These are phyloP conservation scores for Rhododendron molle DNA, from an alignment of 148 eudicot species.

Conservation along the genomic window DNA sequence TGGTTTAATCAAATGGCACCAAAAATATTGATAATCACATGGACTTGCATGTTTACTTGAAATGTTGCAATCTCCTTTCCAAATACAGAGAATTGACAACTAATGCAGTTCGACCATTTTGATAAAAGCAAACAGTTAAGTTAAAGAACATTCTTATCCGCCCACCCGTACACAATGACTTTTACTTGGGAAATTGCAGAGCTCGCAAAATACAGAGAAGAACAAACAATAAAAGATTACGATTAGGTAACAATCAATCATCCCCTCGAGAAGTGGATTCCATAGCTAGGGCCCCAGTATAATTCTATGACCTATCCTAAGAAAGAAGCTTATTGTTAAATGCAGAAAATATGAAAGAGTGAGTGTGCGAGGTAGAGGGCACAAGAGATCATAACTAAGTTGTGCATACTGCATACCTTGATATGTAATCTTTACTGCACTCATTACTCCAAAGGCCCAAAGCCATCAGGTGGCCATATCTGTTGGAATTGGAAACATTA, in stretches of 20 bases:
- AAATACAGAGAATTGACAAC: background rate
- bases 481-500: slow-evolving; percentile 6
- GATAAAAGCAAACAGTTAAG: background rate
- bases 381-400: background rate
- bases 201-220: background rate
- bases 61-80: background rate
- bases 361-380: too few relatives aligned
- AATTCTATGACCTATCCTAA: background rate
- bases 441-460: slow-evolving; percentile 25
- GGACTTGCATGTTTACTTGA: background rate
- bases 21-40: background rate
- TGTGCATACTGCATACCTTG: background rate
- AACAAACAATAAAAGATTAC: background rate
- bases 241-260: background rate
- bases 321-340: background rate
- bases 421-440: background rate
- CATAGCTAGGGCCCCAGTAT: background rate
- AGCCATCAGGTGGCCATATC: slow-evolving; percentile 38
- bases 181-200: background rate
- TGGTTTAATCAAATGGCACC: background rate
- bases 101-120: background rate
- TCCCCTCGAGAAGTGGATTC: background rate
- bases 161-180: background rate
- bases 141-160: background rate
- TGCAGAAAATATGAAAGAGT: background rate